Evolutionary conservation across 768 basidiomycete species (phyloP).

Genomic region (Lepiota brunneoincarnata): DNA sequence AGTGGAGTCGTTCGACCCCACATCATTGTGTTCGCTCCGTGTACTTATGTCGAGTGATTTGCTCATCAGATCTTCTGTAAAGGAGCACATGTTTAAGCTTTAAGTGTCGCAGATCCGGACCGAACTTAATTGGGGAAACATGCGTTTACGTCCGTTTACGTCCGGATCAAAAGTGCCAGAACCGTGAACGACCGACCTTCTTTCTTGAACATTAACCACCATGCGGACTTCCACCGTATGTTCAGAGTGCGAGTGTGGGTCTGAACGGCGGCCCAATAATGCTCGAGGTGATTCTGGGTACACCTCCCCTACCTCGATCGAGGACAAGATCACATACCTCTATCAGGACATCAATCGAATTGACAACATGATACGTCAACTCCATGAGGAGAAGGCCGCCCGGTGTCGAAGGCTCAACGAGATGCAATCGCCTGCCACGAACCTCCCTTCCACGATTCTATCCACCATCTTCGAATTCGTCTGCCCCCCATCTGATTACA

Average conservation of each 20-base stretch:
- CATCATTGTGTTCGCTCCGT: too few species aligned
- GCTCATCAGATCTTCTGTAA: too few species aligned
- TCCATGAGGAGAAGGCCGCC: constrained; percentile 1
- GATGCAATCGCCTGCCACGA: neutral
- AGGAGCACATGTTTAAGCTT: too few species aligned
- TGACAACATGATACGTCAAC: neutral
- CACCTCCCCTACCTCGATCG: neutral
- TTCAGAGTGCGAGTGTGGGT: neutral
- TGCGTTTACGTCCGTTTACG: too few species aligned
- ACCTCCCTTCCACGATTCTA: constrained; percentile 7
- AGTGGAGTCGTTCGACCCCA: too few species aligned
- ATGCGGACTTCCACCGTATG: neutral
- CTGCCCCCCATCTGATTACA: constrained; percentile 10
- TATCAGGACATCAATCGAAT: constrained; percentile 2
- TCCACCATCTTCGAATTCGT: constrained; percentile 2
- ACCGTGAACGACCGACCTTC: too few species aligned
- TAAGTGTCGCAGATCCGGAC: too few species aligned
- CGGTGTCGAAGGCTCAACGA: constrained; percentile 5
- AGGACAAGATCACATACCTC: neutral
- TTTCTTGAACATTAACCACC: neutral
- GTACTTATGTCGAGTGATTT: too few species aligned
- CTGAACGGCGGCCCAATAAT: too few species aligned
- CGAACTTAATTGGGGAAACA: too few species aligned
- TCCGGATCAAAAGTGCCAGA: too few species aligned
- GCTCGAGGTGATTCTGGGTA: neutral